A percentile compares a stretch with the other conserved stretches of the same genome.
Evolutionary conservation across 768 basidiomycete species (phyloP).

Genomic region (Mycena haematopus): DNA sequence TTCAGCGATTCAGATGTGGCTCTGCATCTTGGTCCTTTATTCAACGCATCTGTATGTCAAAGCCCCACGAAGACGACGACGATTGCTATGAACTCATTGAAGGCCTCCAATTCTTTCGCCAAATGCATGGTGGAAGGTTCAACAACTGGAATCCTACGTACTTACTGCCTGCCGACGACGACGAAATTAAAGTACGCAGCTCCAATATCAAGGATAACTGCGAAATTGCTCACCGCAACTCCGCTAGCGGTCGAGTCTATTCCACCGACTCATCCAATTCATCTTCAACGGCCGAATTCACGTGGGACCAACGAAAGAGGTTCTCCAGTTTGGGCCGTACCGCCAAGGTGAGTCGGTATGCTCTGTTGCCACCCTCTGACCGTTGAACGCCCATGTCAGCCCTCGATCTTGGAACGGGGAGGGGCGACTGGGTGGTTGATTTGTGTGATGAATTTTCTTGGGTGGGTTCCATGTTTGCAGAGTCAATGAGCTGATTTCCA

Average conservation of each 20-base stretch:
- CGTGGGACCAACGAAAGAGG: constrained; percentile 67
- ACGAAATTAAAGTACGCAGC: constrained; percentile 62
- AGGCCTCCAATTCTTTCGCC: constrained; percentile 59
- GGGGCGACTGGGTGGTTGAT: constrained; percentile 59
- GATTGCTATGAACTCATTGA: constrained; percentile 34
- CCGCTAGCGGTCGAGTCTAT: constrained; percentile 62
- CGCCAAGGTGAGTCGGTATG: constrained; percentile 43
- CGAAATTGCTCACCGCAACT: constrained; percentile 10
- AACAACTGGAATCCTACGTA: constrained; percentile 63
- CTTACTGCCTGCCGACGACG: constrained; percentile 69
- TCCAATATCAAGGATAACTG: background rate
- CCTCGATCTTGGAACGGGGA: constrained; percentile 75
- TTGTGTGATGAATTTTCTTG: constrained; percentile 13
- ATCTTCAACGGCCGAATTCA: constrained; percentile 69
- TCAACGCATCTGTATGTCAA: constrained; percentile 8
- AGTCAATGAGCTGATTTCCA: constrained; percentile 7
- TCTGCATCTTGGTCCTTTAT: background rate
- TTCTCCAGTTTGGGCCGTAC: constrained; percentile 57
- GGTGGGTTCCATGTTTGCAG: constrained; percentile 4
- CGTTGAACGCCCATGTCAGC: constrained; percentile 44
- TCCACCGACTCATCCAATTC: constrained; percentile 72
- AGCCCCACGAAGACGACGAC: constrained; percentile 16
- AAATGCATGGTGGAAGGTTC: constrained; percentile 58
- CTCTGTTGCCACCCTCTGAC: background rate
- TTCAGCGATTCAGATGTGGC: background rate